Conservation (phyloP, 2,329 filamentous ascomycete genomes). For the Verticillium tricorpus region DNA sequence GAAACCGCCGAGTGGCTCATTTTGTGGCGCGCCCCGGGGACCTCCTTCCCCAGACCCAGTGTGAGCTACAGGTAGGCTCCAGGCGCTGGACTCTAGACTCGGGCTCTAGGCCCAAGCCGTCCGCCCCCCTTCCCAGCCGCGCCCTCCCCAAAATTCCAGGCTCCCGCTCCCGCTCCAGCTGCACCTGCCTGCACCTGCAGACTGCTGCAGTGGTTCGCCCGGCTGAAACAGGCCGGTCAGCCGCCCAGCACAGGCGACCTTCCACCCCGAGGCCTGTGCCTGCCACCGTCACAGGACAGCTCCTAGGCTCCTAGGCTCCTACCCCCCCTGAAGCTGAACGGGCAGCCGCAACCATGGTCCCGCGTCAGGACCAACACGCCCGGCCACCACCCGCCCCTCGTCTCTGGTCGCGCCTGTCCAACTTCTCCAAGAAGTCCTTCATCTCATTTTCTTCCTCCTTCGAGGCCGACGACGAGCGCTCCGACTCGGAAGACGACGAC, state of each 20-base stretch:
- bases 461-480: conserved; percentile 67
- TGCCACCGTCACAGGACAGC: no score
- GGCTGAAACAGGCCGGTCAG: background rate
- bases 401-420: conserved; percentile 45
- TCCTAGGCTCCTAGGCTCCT: no score
- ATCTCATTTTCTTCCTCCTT: conserved; percentile 59
- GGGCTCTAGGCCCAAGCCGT: background rate
- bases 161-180: background rate
- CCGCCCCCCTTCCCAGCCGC: background rate
- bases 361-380: conserved; percentile 10
- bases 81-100: no score
- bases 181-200: background rate
- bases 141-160: background rate
- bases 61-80: no score
- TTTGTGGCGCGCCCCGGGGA: background rate
- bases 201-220: background rate
- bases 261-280: background rate
- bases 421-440: conserved; percentile 51
- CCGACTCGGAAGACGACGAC: conserved; percentile 31
- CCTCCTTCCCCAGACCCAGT: background rate
- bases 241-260: background rate
- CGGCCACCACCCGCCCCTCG: conserved; percentile 37
- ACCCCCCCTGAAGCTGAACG: background rate
- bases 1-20: background rate
- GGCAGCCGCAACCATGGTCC: conserved; percentile 8